phyloP scores from a whole-genome alignment of 2,329 filamentous ascomycete genomes.

The Pyrenophora tritici-repentis region DNA sequence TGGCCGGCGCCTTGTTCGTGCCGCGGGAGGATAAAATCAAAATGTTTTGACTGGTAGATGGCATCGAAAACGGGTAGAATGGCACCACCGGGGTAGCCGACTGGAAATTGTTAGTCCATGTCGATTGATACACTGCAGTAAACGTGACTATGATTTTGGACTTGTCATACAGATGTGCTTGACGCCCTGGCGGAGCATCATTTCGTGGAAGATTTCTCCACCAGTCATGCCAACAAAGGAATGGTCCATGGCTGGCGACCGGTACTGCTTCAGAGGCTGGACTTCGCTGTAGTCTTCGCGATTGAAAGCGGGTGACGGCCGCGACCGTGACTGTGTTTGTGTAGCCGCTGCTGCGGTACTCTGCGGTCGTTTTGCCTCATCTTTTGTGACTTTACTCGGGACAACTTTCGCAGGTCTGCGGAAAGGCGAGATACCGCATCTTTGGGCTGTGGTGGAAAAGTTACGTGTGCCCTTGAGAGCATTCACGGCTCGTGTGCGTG shows the following conservation, averaged over 20 bases:
- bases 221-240: constrained; percentile 90
- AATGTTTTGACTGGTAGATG: constrained; percentile 97
- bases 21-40: constrained; percentile 91
- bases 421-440: constrained; percentile 53
- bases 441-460: constrained; percentile 50
- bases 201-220: constrained; percentile 97
- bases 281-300: constrained; percentile 51
- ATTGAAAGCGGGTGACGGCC: constrained; percentile 58
- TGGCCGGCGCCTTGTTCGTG: constrained; percentile 98
- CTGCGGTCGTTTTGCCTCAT: constrained; percentile 50
- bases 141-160: neutral
- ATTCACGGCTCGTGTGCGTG: constrained; percentile 43
- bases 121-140: neutral
- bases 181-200: constrained; percentile 92
- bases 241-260: constrained; percentile 58
- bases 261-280: constrained; percentile 54
- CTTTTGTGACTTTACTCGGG: constrained; percentile 39
- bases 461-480: constrained; percentile 47
- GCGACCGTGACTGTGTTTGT: constrained; percentile 32
- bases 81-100: constrained; percentile 85
- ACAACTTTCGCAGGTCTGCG: constrained; percentile 42
- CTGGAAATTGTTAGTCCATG: constrained; percentile 40
- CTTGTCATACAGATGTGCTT: constrained; percentile 85
- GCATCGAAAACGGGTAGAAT: constrained; percentile 98
- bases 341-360: constrained; percentile 50